These are phyloP conservation scores for Podila minutissima DNA, from an alignment of 192 early-diverging fungal genomes.

Conservation along the genomic window DNA sequence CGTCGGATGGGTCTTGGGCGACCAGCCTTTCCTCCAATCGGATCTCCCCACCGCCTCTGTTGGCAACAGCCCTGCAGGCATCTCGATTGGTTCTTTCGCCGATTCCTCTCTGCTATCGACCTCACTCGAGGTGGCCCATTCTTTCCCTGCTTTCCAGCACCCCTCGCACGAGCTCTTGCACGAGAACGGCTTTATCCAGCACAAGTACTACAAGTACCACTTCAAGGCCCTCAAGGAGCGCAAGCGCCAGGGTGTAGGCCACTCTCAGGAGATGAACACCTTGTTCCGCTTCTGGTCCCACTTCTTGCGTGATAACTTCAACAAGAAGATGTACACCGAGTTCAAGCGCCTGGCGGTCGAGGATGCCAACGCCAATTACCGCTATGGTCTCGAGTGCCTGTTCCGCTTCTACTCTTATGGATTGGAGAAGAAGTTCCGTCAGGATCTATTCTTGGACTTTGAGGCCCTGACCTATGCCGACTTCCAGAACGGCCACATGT, in stretches of 20 bases:
- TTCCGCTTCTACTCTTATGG: constrained; percentile 99
- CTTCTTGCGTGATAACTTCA: constrained; percentile 97
- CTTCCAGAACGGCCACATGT: constrained; percentile 76
- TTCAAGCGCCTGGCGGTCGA: constrained; percentile 92
- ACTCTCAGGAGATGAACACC: constrained; percentile 97
- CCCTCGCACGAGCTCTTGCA: constrained; percentile 93
- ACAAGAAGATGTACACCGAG: constrained; percentile 92
- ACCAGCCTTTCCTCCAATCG: constrained; percentile 64
- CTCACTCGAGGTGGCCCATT: constrained; percentile 65
- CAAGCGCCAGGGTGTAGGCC: constrained; percentile 88
- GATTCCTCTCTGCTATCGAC: constrained; percentile 51
- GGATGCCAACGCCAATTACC: constrained; percentile 86
- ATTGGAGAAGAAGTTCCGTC: constrained; percentile 88
- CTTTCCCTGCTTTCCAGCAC: constrained; percentile 77
- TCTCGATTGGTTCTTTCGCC: constrained; percentile 39
- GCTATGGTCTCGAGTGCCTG: constrained; percentile 97
- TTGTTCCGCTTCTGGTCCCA: constrained; percentile 98
- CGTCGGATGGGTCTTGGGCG: constrained; percentile 81
- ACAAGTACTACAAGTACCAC: constrained; percentile 96
- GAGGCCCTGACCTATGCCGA: constrained; percentile 85
- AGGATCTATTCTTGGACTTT: constrained; percentile 90
- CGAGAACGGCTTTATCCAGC: constrained; percentile 98
- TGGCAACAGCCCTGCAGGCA: constrained; percentile 44
- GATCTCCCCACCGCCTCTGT: constrained; percentile 44
- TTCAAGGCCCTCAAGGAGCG: constrained; percentile 94